Evolutionary conservation across 805 yeast genomes (phyloP).

Genomic region (Sugiyamaella chiloensis): DNA sequence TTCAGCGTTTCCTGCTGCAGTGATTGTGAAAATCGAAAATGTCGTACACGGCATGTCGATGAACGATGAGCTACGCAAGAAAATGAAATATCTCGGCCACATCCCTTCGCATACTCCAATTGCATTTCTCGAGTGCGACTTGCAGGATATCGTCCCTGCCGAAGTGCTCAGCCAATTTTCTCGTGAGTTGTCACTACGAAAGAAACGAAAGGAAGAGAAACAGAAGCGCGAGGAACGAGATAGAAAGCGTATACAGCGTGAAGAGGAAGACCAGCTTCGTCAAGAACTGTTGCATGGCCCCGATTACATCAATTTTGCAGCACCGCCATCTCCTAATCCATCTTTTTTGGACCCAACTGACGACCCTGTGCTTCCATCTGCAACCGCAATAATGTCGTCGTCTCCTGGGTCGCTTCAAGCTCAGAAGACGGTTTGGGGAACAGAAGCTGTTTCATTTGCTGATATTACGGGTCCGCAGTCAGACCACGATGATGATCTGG

Average conservation of each 20-base stretch:
- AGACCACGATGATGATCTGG: slow-evolving; percentile 19
- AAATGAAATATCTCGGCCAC: slow-evolving; percentile 73
- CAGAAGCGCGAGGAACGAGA: slow-evolving; percentile 28
- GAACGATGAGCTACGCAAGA: slow-evolving; percentile 55
- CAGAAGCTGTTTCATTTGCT: slow-evolving; percentile 21
- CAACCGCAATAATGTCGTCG: not conserved
- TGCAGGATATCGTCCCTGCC: slow-evolving; percentile 48
- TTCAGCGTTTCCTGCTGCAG: slow-evolving; percentile 61
- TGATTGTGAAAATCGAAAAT: slow-evolving; percentile 64
- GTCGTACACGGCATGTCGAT: slow-evolving; percentile 63
- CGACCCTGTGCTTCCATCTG: slow-evolving; percentile 14
- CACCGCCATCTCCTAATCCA: slow-evolving; percentile 9
- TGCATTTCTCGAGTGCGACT: slow-evolving; percentile 81
- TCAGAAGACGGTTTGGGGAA: slow-evolving; percentile 20
- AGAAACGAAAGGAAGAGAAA: slow-evolving; percentile 23
- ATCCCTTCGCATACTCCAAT: slow-evolving; percentile 82
- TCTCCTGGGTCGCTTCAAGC: not conserved
- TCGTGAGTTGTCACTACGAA: slow-evolving; percentile 27
- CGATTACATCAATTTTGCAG: slow-evolving; percentile 1
- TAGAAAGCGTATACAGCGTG: slow-evolving; percentile 31
- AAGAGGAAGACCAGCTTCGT: slow-evolving; percentile 36
- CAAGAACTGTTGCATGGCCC: slow-evolving; percentile 28
- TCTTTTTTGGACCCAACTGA: slow-evolving; percentile 7
- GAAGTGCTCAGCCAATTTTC: slow-evolving; percentile 27
- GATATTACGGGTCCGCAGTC: slow-evolving; percentile 22